Conservation (phyloP, 768 basidiomycete species). For the Mycena albidolilacea region DNA sequence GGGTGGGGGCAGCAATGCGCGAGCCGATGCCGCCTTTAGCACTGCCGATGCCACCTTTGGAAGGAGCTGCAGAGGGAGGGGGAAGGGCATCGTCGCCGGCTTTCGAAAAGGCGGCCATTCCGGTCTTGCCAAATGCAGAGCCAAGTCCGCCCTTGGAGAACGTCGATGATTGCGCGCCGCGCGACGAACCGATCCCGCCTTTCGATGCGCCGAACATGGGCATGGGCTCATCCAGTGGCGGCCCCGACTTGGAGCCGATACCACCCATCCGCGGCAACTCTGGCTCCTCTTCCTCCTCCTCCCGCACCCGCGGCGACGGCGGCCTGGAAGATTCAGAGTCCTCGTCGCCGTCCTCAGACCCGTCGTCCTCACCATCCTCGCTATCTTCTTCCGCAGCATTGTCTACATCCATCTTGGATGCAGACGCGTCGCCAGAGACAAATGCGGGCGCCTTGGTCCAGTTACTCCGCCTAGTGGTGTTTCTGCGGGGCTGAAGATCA, state of each 20-base stretch:
- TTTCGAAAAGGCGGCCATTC: conserved; percentile 39
- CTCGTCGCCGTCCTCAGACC: conserved; percentile 53
- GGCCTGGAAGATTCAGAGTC: conserved; percentile 66
- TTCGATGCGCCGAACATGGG: conserved; percentile 51
- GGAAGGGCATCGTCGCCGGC: conserved; percentile 18
- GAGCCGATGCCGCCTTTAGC: conserved; percentile 39
- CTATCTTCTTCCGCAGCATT: conserved; percentile 40
- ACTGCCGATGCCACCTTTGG: conserved; percentile 46
- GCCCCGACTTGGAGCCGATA: conserved; percentile 54
- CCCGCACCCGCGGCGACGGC: conserved; percentile 69
- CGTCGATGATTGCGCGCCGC: conserved; percentile 24
- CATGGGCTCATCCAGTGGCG: conserved; percentile 31
- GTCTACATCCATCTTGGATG: conserved; percentile 58
- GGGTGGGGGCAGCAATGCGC: conserved; percentile 30
- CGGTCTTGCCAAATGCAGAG: conserved; percentile 35
- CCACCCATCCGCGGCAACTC: conserved; percentile 56
- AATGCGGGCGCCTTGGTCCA: conserved; percentile 88
- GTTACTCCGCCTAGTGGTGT: conserved; percentile 61
- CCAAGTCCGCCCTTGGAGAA: conserved; percentile 39
- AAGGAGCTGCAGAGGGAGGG: conserved; percentile 25
- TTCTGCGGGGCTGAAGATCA: conserved; percentile 45
- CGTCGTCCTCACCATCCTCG: conserved; percentile 48
- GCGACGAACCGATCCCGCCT: conserved; percentile 59
- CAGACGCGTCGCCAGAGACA: conserved; percentile 67
- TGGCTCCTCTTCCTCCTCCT: conserved; percentile 65